Evolutionary conservation across 768 basidiomycete species (phyloP).

Genomic region (Lactifluus volemus): DNA sequence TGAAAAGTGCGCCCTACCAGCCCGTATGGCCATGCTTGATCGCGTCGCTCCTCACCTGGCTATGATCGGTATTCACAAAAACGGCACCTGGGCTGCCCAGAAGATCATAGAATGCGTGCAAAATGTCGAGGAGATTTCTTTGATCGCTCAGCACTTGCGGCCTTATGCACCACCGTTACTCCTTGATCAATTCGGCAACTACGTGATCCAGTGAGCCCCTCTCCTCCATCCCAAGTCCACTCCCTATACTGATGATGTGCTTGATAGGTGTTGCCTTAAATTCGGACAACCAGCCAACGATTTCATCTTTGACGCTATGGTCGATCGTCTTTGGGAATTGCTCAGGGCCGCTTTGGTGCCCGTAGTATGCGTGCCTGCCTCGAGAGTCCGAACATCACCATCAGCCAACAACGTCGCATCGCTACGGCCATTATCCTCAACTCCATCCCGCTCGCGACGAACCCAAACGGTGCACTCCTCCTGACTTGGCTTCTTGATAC

Average conservation of each 20-base stretch:
- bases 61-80: conserved; percentile 98
- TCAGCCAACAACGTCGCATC: conserved; percentile 90
- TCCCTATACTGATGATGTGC: background rate
- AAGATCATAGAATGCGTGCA: conserved; percentile 97
- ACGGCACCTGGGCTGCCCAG: conserved; percentile 99
- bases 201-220: conserved; percentile 75
- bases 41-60: conserved; percentile 90
- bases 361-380: conserved; percentile 96
- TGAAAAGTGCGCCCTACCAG: conserved; percentile 70
- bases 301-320: conserved; percentile 97
- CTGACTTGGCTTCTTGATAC: conserved; percentile 96
- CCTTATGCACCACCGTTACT: conserved; percentile 91
- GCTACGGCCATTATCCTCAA: conserved; percentile 93
- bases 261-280: conserved; percentile 72
- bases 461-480: conserved; percentile 92
- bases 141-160: conserved; percentile 80
- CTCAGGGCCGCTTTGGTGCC: conserved; percentile 95
- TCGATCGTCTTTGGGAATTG: conserved; percentile 98
- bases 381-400: conserved; percentile 78
- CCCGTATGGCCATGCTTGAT: conserved; percentile 87
- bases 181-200: conserved; percentile 89
- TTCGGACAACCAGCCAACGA: conserved; percentile 87
- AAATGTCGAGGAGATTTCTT: conserved; percentile 73
- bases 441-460: conserved; percentile 94
- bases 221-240: background rate